phyloP scores from a whole-genome alignment of 495 filamentous ascomycete genomes.

The Evernia prunastri region DNA sequence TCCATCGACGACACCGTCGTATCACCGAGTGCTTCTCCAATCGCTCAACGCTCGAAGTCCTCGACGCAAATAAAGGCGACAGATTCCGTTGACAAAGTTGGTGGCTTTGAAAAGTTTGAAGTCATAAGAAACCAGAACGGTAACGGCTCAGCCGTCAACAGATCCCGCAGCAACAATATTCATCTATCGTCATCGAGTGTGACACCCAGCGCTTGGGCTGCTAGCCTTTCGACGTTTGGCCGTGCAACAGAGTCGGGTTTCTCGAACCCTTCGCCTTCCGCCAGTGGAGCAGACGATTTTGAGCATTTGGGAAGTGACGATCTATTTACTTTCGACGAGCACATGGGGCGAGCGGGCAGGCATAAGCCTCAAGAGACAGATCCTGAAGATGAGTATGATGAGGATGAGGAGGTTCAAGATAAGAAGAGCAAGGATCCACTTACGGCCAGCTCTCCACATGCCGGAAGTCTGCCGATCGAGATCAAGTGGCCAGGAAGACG shows the following conservation, averaged over 20 bases:
- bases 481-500: conserved; percentile 25
- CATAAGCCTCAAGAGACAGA: conserved; percentile 5
- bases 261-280: conserved; percentile 5
- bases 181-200: background rate
- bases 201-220: background rate
- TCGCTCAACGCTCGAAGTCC: conserved; percentile 14
- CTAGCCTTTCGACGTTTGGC: conserved; percentile 25
- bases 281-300: conserved; percentile 21
- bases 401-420: conserved; percentile 10
- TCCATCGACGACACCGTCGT: conserved; percentile 26
- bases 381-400: conserved; percentile 9
- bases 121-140: conserved; percentile 6
- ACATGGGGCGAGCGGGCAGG: conserved; percentile 7
- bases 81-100: background rate
- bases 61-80: background rate
- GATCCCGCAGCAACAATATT: background rate
- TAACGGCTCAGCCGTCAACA: background rate
- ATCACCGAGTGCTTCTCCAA: conserved; percentile 25
- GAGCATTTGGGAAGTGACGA: conserved; percentile 23
- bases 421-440: conserved; percentile 13
- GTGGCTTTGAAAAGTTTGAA: conserved; percentile 3
- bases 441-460: conserved; percentile 23
- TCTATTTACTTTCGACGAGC: conserved; percentile 28
- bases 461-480: conserved; percentile 30
- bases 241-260: conserved; percentile 1